Evolutionary conservation across 164 flowering plant genomes (phyloP), one percentile per base, ranked within the genome.

Genomic region (Vitis riparia): DNA sequence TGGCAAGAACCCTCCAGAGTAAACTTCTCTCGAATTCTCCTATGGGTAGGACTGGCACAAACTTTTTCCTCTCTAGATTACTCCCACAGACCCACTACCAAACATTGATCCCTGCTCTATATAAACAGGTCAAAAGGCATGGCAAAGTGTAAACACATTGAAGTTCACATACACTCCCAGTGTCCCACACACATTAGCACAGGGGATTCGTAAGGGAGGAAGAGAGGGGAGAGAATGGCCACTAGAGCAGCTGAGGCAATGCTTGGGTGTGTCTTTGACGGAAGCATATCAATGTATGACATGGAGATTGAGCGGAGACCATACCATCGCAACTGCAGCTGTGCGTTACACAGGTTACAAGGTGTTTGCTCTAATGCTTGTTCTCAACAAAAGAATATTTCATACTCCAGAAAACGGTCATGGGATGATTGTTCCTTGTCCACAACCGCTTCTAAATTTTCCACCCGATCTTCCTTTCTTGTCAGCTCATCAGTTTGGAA

Each of bases 201-300:
- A 23, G 2, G 27, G 27, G 27, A 23, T 23, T 23, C 27, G 27
- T 48, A 2, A 11, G 51, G 8, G 66, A 60, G 44, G 60, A 12
- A 13, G 48, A 19, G 68, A 27, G 48, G 64, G 27, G 27, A 27
- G 51, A 48, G 14, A 58, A 74, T 74, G 77, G 68, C 72, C 65
- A 51, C 59, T 57, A 49, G 55, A 56, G 76, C 76, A 55, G 77
- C 75, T 17, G 59, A 30, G 27, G 51, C 37, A 59, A 57, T 74
- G 65, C 44, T 74, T n/a, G 68, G 48, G 29, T 49, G 72, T 15
- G 47, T 52, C 72, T 49, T 63, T 44, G 47, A 58, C 12, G 72
- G 77, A 15, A 56, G 59, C 68, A 11, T 74, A 29, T 58, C 65
- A 37, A 16, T 56, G 15, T 1, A 30, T 12, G 72, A 68, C 57